phyloP scores from a whole-genome alignment of 2,329 filamentous ascomycete species.

The Xylariomycetidae sp. region DNA sequence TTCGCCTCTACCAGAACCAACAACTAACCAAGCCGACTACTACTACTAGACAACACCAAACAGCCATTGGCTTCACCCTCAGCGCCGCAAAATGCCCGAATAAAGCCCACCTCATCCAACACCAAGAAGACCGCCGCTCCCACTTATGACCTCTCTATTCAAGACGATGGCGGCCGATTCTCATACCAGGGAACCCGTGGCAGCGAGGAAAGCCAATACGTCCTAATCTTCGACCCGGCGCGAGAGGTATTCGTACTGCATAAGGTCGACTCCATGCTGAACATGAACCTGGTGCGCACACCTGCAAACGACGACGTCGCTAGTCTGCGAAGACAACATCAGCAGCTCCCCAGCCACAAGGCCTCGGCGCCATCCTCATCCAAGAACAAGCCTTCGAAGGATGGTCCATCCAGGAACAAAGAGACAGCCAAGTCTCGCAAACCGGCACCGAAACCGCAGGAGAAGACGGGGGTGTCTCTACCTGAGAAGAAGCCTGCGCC shows the following conservation, averaged over 20 bases:
- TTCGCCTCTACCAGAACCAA: too few relatives aligned
- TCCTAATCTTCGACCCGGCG: conserved; percentile 71
- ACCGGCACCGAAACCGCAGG: conserved; percentile 12
- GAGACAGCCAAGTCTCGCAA: conserved; percentile 22
- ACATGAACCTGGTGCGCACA: conserved; percentile 76
- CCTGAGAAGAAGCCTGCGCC: conserved; percentile 21
- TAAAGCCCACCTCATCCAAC: conserved; percentile 47
- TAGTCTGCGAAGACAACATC: conserved; percentile 61
- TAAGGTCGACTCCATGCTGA: conserved; percentile 73
- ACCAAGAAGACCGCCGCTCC: conserved; percentile 25
- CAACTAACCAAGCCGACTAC: too few relatives aligned
- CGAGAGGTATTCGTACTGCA: conserved; percentile 78
- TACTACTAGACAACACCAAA: conserved; percentile 61
- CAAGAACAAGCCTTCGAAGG: conserved; percentile 7
- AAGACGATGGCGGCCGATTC: conserved; percentile 53
- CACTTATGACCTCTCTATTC: conserved; percentile 51
- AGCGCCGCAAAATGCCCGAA: conserved; percentile 42
- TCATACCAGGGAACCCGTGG: conserved; percentile 56
- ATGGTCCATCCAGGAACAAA: conserved; percentile 10
- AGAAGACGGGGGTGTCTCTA: conserved; percentile 9
- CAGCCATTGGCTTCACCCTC: conserved; percentile 46
- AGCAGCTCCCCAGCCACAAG: conserved; percentile 50
- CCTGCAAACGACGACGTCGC: conserved; percentile 61
- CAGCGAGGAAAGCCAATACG: conserved; percentile 53
- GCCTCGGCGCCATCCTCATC: conserved; percentile 7